Evolutionary conservation across 169 alveolate species (phyloP), one percentile per base, ranked within the genome.

Genomic region (Cryptosporidium canis): DNA sequence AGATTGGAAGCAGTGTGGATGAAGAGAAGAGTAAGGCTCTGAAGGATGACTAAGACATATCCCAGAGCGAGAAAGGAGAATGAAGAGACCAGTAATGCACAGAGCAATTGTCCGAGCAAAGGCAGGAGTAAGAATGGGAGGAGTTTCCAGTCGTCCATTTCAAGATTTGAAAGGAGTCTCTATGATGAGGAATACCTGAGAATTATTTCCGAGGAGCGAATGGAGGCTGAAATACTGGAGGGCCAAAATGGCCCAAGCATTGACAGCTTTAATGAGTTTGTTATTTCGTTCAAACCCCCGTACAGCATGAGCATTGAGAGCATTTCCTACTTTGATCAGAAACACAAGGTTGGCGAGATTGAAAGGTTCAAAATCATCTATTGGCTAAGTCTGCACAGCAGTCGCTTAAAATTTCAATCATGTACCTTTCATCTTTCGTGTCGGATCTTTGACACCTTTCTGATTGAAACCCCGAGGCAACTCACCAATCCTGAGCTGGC

Each of bases 371-470:
- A 77, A 63, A 61, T 77, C 18, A 27, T 77, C 8, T 37, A 77
- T 47, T 77, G 87, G 87, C 2, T 77, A 27, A 77, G 87, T 37
- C 14, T 55, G 45, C 72, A 77, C 51, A 24, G 87, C 37, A 41
- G 44, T 43, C 35, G 72, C 27, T 16, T 77, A 16, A 63, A 63
- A 24, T 77, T 77, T 43, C 87, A 77, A 18, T 77, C 87, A 8
- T 77, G 87, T 61, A 77, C 87, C 16, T 77, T 77, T 55, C 87
- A 77, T 44, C 63, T 77, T 21, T 77, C 87, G 7, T 77, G 87
- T 12, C 55, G 51, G n/a, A 77, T 77, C 31, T 61, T 77, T 39
- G 72, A 77, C 21, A 31, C 39, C 24, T 77, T 41, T 61, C 41
- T 77, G 12, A 3, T 77, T 0, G 72, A 55, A 31, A 56, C 70